Evolutionary conservation across 768 basidiomycete species (phyloP), one percentile per base, ranked within the genome.

Genomic region (Amanita jacksonii): DNA sequence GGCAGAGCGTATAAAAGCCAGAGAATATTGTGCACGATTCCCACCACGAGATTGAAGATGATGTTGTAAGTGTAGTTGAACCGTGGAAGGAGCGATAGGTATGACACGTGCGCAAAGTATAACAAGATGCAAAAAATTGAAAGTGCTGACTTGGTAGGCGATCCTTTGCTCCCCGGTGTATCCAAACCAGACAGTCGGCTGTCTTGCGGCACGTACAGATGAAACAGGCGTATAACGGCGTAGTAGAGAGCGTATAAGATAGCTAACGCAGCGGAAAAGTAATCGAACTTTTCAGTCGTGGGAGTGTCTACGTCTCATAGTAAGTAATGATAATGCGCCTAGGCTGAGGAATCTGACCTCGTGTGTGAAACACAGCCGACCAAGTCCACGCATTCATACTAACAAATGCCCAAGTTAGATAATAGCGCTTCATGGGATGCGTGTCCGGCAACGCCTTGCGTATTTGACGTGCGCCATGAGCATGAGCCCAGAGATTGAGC

Each of bases 41-140:
- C 94, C 47, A 97, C 51, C 45, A 64, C 51, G 53, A 92, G 62
- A 62, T 90, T 92, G 69, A 88, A 90, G 0, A 68, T 57, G 62
- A 94, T 87, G 69, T 98, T 97, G 69, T 96, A 99, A 5, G 81
- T 64, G 59, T 99, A 98, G 64, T 93, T 83, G 64, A 94, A 96
- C 41, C 82, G 78, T 20, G 82, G 81, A 35, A 81, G 72, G 10
- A 81, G 57, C 35, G 72, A 72, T 33, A 97, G 70, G 65, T 97
- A 97, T 9, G 79, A 72, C 52, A 91, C 63, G 57, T 98, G 94
- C 8, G 63, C 66, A 30, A 81, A 38, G 63, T 78, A 92, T 20
- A 66, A 56, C 15, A 82, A 31, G 27, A 67, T 58, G 57, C 79
- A 85, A 28, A 73, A 38, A 2, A 67, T 42, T n/a, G 72, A 62